These are phyloP conservation scores for Kodamaea fungicola DNA, from an alignment of 1,139 yeast genomes.

Conservation along the genomic window DNA sequence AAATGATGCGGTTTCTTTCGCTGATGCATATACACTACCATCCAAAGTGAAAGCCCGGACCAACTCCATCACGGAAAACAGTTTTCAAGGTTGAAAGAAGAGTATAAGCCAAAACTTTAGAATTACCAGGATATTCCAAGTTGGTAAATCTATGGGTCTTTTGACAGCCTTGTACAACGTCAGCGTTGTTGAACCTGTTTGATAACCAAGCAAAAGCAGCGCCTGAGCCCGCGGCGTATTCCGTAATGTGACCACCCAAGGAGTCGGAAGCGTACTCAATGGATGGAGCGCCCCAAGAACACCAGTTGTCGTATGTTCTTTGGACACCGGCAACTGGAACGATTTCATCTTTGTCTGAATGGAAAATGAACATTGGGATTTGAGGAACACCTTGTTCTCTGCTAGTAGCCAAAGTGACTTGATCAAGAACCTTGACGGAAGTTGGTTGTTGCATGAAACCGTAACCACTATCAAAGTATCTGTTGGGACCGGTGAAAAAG, in stretches of 20 bases:
- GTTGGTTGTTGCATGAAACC: slow-evolving; percentile 13
- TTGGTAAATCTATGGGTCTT: slow-evolving; percentile 20
- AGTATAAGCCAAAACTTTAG: too few relatives aligned
- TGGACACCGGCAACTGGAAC: slow-evolving; percentile 24
- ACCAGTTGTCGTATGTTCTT: slow-evolving; percentile 28
- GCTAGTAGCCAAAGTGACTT: slow-evolving; percentile 18
- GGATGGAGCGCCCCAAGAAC: slow-evolving; percentile 20
- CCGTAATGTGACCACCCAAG: slow-evolving; percentile 11
- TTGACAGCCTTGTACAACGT: slow-evolving; percentile 26
- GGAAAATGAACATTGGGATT: slow-evolving; percentile 34
- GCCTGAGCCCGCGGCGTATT: slow-evolving; percentile 13
- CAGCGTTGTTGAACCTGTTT: slow-evolving; percentile 15
- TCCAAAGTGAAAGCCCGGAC: too few relatives aligned
- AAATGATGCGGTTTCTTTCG: too few relatives aligned
- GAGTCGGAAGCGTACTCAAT: slow-evolving; percentile 8
- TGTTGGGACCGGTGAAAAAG: slow-evolving; percentile 17
- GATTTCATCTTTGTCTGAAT: slow-evolving; percentile 27
- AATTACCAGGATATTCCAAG: slow-evolving; percentile 12
- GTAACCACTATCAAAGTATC: slow-evolving; percentile 16
- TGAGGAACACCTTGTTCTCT: slow-evolving; percentile 22
- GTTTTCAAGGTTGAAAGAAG: background rate
- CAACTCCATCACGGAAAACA: too few relatives aligned
- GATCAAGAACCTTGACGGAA: slow-evolving; percentile 12
- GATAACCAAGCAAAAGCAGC: slow-evolving; percentile 18
- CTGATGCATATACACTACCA: too few relatives aligned